Conservation (phyloP, 305 asterid species). For the Solanum hybrid region DNA sequence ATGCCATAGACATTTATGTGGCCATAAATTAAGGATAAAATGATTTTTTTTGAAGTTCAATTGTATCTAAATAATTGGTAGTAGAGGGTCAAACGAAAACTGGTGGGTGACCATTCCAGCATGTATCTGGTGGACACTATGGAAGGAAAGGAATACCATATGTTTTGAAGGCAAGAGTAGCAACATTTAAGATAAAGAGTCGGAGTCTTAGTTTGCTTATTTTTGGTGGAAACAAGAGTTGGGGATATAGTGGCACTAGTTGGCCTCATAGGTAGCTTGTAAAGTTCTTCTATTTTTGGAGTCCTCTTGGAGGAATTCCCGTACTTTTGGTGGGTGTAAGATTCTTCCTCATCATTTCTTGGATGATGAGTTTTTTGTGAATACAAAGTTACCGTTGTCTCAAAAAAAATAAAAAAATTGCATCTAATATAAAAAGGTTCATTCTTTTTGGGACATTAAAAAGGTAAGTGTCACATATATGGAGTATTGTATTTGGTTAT, state of each 20-base stretch:
- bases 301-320: background rate
- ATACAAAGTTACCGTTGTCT: background rate
- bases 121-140: background rate
- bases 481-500: background rate
- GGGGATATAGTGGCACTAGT: background rate
- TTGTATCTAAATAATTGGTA: background rate
- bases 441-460: background rate
- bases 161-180: background rate
- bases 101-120: background rate
- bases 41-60: background rate
- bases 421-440: background rate
- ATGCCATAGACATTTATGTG: background rate
- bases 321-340: background rate
- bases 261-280: background rate
- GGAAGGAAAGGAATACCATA: background rate
- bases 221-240: background rate
- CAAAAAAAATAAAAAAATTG: background rate
- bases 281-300: background rate
- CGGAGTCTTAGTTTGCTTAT: background rate
- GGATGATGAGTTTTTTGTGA: background rate
- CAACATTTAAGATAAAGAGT: background rate
- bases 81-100: background rate
- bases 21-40: background rate
- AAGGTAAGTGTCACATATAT: background rate
- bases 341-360: background rate